Evolutionary conservation across 768 basidiomycete species (phyloP).

Genomic region (Auriscalpium vulgare): DNA sequence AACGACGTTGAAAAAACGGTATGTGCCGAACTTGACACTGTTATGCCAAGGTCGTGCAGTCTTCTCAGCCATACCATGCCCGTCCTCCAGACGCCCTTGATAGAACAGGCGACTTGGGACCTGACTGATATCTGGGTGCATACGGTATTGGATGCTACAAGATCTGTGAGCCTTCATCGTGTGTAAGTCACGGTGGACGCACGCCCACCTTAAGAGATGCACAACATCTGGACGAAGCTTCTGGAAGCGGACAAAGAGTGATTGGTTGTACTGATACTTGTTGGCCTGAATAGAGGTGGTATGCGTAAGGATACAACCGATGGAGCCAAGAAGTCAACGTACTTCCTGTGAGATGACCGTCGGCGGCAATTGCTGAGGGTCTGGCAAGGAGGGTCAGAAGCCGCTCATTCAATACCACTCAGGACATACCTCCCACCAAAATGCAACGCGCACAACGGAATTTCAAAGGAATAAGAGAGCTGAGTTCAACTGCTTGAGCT

Average conservation of each 20-base stretch:
- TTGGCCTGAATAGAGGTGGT: conserved; percentile 39
- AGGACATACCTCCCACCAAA: conserved; percentile 75
- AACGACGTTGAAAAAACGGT: conserved; percentile 81
- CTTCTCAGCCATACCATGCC: conserved; percentile 79
- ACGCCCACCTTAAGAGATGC: conserved; percentile 74
- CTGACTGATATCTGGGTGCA: conserved; percentile 93
- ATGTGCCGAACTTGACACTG: conserved; percentile 69
- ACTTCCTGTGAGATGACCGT: conserved; percentile 70
- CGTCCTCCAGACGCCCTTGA: conserved; percentile 68
- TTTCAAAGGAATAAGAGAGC: conserved; percentile 90
- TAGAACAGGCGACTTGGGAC: conserved; percentile 91
- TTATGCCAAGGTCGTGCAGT: conserved; percentile 84
- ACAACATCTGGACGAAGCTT: conserved; percentile 74
- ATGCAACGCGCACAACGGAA: conserved; percentile 78
- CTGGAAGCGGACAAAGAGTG: conserved; percentile 87
- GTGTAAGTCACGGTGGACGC: no score
- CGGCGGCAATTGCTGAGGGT: conserved; percentile 93
- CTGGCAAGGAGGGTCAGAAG: conserved; percentile 26
- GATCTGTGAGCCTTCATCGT: no score
- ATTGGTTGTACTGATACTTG: conserved; percentile 76
- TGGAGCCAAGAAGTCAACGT: conserved; percentile 19
- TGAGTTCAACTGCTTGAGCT: conserved; percentile 92
- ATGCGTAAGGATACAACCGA: background rate
- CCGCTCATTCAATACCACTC: background rate
- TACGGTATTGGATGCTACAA: conserved; percentile 93